phyloP scores from a whole-genome alignment of 208 protist species.

The Acanthamoeba royreba region DNA sequence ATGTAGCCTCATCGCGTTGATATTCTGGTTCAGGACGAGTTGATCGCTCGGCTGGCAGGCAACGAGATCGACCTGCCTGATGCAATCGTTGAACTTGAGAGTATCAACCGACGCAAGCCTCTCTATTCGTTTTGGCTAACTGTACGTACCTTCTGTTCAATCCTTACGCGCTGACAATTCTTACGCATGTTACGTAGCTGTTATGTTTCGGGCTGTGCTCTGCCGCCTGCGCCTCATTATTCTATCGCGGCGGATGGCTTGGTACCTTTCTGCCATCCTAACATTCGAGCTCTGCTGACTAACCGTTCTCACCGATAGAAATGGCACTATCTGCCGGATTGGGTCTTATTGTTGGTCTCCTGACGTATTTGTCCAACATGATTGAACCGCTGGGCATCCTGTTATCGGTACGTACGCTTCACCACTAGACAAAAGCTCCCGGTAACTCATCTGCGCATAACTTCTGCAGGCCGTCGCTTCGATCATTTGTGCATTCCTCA shows the following conservation, averaged over 20 bases:
- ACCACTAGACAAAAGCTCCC: too few relatives aligned
- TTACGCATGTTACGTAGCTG: too few relatives aligned
- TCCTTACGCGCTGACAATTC: too few relatives aligned
- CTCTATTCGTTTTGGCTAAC: not conserved
- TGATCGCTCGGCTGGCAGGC: not conserved
- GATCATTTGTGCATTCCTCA: not conserved
- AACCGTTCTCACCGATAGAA: not conserved
- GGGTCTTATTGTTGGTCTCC: not conserved
- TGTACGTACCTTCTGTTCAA: too few relatives aligned
- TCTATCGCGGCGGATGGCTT: not conserved
- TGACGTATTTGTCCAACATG: not conserved
- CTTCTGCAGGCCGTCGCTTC: not conserved
- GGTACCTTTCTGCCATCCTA: too few relatives aligned
- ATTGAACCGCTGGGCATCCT: not conserved
- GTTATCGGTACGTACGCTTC: not conserved
- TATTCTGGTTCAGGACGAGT: not conserved
- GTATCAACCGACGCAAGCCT: slow-evolving; percentile 2
- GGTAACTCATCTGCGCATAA: too few relatives aligned
- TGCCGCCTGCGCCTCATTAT: not conserved
- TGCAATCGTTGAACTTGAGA: not conserved
- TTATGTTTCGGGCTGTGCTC: not conserved
- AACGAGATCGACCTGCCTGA: slow-evolving; percentile 4
- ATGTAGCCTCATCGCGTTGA: too few relatives aligned
- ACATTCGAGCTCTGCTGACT: too few relatives aligned
- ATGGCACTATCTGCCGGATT: not conserved